A percentile compares a stretch with the other conserved stretches of the same genome.
Evolutionary conservation across 73 alveolate species (phyloP).

Genomic region (Paramecium biaurelia): DNA sequence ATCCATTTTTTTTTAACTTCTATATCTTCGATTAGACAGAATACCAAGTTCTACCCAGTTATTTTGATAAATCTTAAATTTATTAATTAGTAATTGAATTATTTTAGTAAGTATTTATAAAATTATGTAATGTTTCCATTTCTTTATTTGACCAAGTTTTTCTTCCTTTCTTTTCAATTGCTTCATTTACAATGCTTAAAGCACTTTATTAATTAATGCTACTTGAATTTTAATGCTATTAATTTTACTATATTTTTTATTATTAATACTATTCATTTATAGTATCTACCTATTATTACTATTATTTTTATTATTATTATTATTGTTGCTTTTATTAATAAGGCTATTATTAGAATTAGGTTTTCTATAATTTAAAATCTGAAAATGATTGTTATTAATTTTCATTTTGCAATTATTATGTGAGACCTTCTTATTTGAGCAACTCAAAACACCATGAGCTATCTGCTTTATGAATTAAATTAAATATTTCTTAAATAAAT

Average conservation of each 20-base stretch:
- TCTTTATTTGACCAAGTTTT: conserved; percentile 29
- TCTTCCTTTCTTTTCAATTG: not conserved
- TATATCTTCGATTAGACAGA: not conserved
- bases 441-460: conserved; percentile 37
- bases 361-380: not conserved
- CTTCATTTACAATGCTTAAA: conserved; percentile 4
- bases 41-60: conserved; percentile 41
- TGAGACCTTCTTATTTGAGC: not conserved
- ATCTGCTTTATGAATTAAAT: conserved; percentile 1
- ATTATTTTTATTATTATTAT: not conserved
- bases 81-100: not conserved
- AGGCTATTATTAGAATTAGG: not conserved
- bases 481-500: not conserved
- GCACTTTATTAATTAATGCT: not conserved
- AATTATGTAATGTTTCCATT: not conserved
- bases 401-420: not conserved
- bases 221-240: not conserved
- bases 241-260: not conserved
- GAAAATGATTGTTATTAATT: not conserved
- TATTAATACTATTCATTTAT: not conserved
- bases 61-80: not conserved
- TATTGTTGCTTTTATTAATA: not conserved
- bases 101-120: conserved; percentile 5
- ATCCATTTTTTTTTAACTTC: not conserved
- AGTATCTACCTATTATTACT: not conserved